phyloP scores from a whole-genome alignment of 2,329 filamentous ascomycete genomes.

The Clarireedia hainanense region DNA sequence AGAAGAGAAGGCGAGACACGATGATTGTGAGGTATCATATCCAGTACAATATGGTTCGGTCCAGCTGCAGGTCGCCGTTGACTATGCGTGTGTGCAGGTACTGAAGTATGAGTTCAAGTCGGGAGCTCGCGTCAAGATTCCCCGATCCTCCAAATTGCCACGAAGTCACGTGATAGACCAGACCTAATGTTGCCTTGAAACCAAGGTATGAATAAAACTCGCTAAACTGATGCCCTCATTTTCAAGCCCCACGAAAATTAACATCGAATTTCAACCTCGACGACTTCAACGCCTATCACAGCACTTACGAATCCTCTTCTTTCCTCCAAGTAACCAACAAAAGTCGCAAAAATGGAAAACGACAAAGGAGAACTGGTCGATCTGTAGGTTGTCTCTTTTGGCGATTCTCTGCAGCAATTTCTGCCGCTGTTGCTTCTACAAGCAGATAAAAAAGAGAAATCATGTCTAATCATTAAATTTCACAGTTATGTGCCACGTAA shows the following conservation, averaged over 20 bases:
- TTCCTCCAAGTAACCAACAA: constrained; percentile 20
- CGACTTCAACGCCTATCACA: constrained; percentile 27
- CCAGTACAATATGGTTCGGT: not conserved
- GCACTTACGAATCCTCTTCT: constrained; percentile 10
- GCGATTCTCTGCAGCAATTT: not conserved
- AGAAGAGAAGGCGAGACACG: constrained; percentile 21
- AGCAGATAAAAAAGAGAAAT: constrained; percentile 8
- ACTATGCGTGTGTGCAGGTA: too few species aligned
- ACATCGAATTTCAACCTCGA: constrained; percentile 24
- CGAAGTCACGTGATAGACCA: constrained; percentile 2
- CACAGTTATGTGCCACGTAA: constrained; percentile 93
- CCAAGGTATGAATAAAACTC: constrained; percentile 7
- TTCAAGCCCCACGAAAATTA: constrained; percentile 15
- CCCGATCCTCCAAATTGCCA: constrained; percentile 1
- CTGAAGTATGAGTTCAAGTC: not conserved
- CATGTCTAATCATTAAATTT: constrained; percentile 8
- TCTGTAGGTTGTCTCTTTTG: constrained; percentile 58
- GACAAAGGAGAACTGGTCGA: constrained; percentile 99
- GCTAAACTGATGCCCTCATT: constrained; percentile 8
- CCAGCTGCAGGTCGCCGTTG: not conserved
- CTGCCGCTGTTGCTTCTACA: not conserved
- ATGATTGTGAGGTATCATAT: constrained; percentile 12
- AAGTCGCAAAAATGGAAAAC: constrained; percentile 86
- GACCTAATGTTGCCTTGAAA: not conserved
- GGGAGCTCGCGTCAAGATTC: not conserved